Percentiles rank a stretch among this genome's conserved stretches.
phyloP scores from a whole-genome alignment of 2,329 filamentous ascomycete genomes.

The Aspergillus quadricinctus region DNA sequence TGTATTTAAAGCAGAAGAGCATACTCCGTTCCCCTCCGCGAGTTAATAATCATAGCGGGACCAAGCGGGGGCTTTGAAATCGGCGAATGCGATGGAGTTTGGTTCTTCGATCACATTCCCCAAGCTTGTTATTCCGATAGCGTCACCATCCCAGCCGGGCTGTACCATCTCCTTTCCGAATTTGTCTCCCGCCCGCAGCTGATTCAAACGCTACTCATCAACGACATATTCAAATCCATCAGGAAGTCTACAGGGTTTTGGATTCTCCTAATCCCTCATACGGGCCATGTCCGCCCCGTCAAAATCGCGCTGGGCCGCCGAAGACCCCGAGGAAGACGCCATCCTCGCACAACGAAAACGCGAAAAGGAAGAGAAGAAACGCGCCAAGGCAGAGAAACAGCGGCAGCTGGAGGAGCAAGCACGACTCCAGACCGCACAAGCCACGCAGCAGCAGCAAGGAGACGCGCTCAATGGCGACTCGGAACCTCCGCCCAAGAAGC shows the following conservation, averaged over 20 bases:
- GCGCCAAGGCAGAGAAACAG: slow-evolving; percentile 76
- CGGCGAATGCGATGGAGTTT: slow-evolving; percentile 27
- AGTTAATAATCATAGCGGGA: slow-evolving; percentile 9
- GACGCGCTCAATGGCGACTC: slow-evolving; percentile 24
- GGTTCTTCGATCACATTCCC: slow-evolving; percentile 8
- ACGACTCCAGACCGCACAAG: slow-evolving; percentile 16
- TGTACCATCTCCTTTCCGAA: neutral
- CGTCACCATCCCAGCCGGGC: slow-evolving; percentile 19
- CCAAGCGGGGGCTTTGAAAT: slow-evolving; percentile 30
- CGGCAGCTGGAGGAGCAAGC: slow-evolving; percentile 56
- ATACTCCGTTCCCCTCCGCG: neutral
- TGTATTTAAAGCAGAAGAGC: slow-evolving; percentile 6
- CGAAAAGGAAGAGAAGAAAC: slow-evolving; percentile 87
- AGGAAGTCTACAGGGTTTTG: neutral
- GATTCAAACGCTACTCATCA: slow-evolving; percentile 3
- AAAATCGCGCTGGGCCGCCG: slow-evolving; percentile 83
- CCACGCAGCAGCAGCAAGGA: neutral
- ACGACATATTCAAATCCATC: neutral
- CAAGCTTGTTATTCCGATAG: slow-evolving; percentile 21
- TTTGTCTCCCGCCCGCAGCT: slow-evolving; percentile 14
- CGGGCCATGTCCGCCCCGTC: slow-evolving; percentile 54
- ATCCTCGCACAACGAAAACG: slow-evolving; percentile 64
- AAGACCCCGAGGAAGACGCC: slow-evolving; percentile 72
- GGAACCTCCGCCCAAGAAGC: slow-evolving; percentile 51
- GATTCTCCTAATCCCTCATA: slow-evolving; percentile 1